phyloP scores from a whole-genome alignment of 805 yeast genomes.

The Myxozyma mucilagina region DNA sequence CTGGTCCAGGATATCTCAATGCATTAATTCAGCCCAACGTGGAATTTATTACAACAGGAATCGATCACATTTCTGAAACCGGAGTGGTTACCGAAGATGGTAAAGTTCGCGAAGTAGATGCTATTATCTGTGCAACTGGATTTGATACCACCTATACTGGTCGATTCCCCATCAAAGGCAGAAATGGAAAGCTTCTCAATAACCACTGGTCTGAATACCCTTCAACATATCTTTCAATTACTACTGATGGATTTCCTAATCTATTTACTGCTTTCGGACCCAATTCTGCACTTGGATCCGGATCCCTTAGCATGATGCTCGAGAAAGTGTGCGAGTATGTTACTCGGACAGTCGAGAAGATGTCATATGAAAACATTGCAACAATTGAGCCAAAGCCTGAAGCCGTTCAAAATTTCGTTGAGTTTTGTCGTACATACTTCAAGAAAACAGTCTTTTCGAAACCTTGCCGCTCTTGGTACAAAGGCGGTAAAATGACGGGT shows the following conservation, averaged over 20 bases:
- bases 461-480: constrained; percentile 24
- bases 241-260: constrained; percentile 29
- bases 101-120: constrained; percentile 20
- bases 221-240: constrained; percentile 24
- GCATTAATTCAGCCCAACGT: constrained; percentile 26
- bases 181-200: constrained; percentile 14
- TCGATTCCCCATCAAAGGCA: constrained; percentile 29
- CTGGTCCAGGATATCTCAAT: constrained; percentile 32
- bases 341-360: constrained; percentile 9
- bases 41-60: constrained; percentile 18
- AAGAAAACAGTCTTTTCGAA: constrained; percentile 7
- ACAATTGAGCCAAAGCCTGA: constrained; percentile 15
- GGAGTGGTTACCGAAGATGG: constrained; percentile 31
- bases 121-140: constrained; percentile 31
- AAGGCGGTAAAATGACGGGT: constrained; percentile 16
- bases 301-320: constrained; percentile 14
- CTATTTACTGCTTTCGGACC: constrained; percentile 29
- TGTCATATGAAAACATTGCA: constrained; percentile 16
- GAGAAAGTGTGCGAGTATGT: constrained; percentile 24
- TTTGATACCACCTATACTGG: constrained; percentile 29
- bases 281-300: constrained; percentile 19
- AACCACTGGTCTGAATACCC: constrained; percentile 27
- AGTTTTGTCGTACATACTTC: constrained; percentile 13
- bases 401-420: constrained; percentile 14
- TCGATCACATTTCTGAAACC: constrained; percentile 17